Percentiles rank a stretch among this genome's conserved stretches.
Conservation (phyloP, 139 green algal genomes). For the Coelastrella sp. region DNA sequence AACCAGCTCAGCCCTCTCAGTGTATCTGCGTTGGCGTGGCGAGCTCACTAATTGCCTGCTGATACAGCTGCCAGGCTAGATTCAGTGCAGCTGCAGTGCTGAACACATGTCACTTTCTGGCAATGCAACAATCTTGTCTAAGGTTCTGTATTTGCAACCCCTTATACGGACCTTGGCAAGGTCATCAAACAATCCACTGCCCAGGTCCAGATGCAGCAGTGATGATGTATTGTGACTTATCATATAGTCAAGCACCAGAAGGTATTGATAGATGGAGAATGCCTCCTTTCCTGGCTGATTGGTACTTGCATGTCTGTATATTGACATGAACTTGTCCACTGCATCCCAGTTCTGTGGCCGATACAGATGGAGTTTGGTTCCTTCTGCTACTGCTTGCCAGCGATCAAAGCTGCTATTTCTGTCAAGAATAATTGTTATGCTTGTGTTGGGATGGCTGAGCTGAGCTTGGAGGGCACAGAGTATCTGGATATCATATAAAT, state of each 20-base stretch:
- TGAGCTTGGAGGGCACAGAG: neutral
- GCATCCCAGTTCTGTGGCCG: neutral
- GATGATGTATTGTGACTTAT: neutral
- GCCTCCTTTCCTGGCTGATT: neutral
- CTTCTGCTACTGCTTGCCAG: neutral
- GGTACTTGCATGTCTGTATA: neutral
- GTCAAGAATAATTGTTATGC: neutral
- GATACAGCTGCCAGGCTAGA: too few relatives aligned
- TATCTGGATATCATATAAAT: neutral
- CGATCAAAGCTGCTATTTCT: neutral
- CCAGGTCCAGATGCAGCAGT: neutral
- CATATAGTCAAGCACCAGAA: neutral
- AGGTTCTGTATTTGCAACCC: too few relatives aligned
- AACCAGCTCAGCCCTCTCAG: too few relatives aligned
- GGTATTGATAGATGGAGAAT: neutral
- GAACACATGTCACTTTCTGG: too few relatives aligned
- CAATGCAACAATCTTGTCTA: too few relatives aligned
- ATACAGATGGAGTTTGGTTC: neutral
- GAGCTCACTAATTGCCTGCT: too few relatives aligned
- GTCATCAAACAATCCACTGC: neutral
- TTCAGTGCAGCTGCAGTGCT: too few relatives aligned
- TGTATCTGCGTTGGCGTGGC: too few relatives aligned
- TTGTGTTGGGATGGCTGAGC: neutral
- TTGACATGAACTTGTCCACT: neutral
- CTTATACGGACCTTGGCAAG: too few relatives aligned